Percentiles rank a stretch among this genome's conserved stretches.
phyloP scores from a whole-genome alignment of 495 filamentous ascomycete genomes.

The Achaetomiella virescens region DNA sequence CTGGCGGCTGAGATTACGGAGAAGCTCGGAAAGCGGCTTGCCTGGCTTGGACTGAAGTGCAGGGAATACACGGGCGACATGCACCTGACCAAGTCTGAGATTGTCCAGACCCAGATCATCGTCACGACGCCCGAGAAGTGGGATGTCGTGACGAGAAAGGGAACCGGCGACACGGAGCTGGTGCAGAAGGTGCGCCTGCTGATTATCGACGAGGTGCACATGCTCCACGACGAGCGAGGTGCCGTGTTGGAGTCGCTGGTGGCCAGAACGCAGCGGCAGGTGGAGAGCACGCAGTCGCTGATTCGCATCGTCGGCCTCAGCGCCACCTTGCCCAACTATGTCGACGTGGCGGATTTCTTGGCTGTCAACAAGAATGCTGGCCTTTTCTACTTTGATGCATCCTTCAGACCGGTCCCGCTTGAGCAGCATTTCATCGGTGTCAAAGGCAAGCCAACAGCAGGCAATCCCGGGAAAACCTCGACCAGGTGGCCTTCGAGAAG shows the following conservation, averaged over 20 bases:
- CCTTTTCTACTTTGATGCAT: slow-evolving; percentile 93
- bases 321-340: slow-evolving; percentile 90
- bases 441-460: slow-evolving; percentile 82
- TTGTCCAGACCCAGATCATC: slow-evolving; percentile 92
- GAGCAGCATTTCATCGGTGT: slow-evolving; percentile 97
- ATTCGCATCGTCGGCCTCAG: slow-evolving; percentile 95
- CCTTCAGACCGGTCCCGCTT: slow-evolving; percentile 91
- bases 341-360: slow-evolving; percentile 94
- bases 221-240: slow-evolving; percentile 97
- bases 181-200: slow-evolving; percentile 94
- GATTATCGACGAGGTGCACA: slow-evolving; percentile 98
- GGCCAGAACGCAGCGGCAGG: slow-evolving; percentile 88
- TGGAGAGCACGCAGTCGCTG: slow-evolving; percentile 94
- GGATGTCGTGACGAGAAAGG: slow-evolving; percentile 96
- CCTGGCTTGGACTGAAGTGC: slow-evolving; percentile 83
- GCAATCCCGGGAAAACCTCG: slow-evolving; percentile 78
- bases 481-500: slow-evolving; percentile 82
- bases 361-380: slow-evolving; percentile 92
- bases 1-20: slow-evolving; percentile 92
- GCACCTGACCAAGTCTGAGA: slow-evolving; percentile 96
- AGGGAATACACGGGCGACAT: slow-evolving; percentile 96
- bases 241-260: slow-evolving; percentile 94
- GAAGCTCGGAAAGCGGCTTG: slow-evolving; percentile 88
- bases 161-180: slow-evolving; percentile 92
- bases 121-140: slow-evolving; percentile 99